Percentiles rank a stretch among this genome's conserved stretches.
phyloP scores from a whole-genome alignment of 805 yeast genomes.

The Aciculoconidium aculeatum region DNA sequence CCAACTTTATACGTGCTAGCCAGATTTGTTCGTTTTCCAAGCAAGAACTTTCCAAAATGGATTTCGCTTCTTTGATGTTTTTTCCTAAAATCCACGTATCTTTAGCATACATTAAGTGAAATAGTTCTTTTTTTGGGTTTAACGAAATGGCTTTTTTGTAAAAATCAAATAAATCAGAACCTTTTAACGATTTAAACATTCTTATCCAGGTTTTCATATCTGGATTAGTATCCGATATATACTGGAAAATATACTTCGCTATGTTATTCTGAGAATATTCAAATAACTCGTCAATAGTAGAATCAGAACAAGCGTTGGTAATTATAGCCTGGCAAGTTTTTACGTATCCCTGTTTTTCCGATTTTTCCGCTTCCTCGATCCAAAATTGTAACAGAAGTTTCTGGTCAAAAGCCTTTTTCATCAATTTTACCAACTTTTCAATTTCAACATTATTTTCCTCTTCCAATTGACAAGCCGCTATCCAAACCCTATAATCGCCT shows the following conservation, averaged over 20 bases:
- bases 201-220: constrained; percentile 43
- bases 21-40: constrained; percentile 52
- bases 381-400: constrained; percentile 31
- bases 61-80: constrained; percentile 47
- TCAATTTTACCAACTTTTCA: constrained; percentile 41
- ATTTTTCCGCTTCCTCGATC: constrained; percentile 48
- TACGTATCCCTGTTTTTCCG: constrained; percentile 43
- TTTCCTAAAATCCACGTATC: constrained; percentile 51
- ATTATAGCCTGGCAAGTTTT: constrained; percentile 53
- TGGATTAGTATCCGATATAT: constrained; percentile 44
- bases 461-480: constrained; percentile 64
- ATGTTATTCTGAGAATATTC: constrained; percentile 17
- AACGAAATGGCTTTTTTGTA: constrained; percentile 50
- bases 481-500: constrained; percentile 54
- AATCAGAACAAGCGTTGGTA: no score
- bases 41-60: constrained; percentile 38
- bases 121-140: constrained; percentile 44
- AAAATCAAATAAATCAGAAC: constrained; percentile 22
- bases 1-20: constrained; percentile 69
- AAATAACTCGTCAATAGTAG: constrained; percentile 4
- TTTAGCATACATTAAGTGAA: constrained; percentile 68
- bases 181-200: constrained; percentile 31
- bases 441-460: constrained; percentile 44
- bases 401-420: constrained; percentile 36
- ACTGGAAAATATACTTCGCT: constrained; percentile 44